Evolutionary conservation across 1,284 basidiomycete species (phyloP).

Genomic region (Leccinum fallax): DNA sequence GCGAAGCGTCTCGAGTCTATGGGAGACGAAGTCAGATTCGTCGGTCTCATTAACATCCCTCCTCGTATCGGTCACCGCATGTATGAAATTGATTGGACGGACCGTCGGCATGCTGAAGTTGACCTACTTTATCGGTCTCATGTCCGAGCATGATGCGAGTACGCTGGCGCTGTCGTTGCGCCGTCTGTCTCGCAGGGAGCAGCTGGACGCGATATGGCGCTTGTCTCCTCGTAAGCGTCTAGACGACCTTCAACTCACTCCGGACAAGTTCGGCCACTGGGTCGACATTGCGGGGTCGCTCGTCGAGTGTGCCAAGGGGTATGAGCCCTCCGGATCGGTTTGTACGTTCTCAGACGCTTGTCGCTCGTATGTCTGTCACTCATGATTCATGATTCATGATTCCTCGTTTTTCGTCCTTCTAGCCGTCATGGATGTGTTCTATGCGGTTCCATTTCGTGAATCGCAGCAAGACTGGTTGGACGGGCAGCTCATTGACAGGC

Average conservation of each 20-base stretch:
- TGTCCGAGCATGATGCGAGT: conserved; percentile 20
- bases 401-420: background rate
- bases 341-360: conserved; percentile 17
- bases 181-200: conserved; percentile 20
- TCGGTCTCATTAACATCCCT: conserved; percentile 43
- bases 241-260: conserved; percentile 27
- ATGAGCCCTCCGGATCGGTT: conserved; percentile 24
- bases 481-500: background rate
- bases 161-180: conserved; percentile 11
- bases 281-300: conserved; percentile 28
- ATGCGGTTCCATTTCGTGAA: conserved; percentile 25
- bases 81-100: conserved; percentile 42
- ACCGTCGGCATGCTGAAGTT: conserved; percentile 39
- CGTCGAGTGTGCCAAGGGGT: conserved; percentile 32
- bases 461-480: conserved; percentile 25
- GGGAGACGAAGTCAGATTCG: conserved; percentile 40
- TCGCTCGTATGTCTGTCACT: background rate
- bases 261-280: conserved; percentile 30
- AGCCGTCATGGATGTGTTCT: conserved; percentile 27
- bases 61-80: conserved; percentile 43
- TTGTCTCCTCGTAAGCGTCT: conserved; percentile 26
- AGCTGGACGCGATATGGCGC: conserved; percentile 23
- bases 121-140: conserved; percentile 29
- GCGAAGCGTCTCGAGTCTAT: conserved; percentile 39
- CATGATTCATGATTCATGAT: background rate